Conservation (phyloP, 331 rosid genomes). For the Acacia pycnantha region DNA sequence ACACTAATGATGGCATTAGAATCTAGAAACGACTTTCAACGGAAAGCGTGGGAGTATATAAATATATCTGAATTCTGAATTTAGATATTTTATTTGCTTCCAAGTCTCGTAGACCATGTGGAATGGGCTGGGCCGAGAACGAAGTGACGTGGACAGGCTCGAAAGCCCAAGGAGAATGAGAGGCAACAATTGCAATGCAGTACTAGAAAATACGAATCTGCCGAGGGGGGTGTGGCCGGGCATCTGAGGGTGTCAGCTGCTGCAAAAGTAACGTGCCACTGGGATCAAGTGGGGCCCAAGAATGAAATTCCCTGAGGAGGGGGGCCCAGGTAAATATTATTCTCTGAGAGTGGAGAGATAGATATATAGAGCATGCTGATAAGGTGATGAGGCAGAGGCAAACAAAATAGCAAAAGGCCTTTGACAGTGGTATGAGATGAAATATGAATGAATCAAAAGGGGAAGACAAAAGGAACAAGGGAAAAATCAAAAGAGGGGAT, state of each 20-base stretch:
- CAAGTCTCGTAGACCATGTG: not conserved
- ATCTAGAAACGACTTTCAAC: not conserved
- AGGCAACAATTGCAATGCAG: not conserved
- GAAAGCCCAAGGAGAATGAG: not conserved
- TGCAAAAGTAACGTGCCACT: slow-evolving; percentile 57
- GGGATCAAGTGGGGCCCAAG: slow-evolving; percentile 46
- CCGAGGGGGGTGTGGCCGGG: not conserved
- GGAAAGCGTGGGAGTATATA: not conserved
- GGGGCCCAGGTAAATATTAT: not conserved
- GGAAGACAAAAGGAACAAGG: not conserved
- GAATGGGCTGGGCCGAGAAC: not conserved
- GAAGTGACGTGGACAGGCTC: not conserved
- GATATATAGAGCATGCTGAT: not conserved
- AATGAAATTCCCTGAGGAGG: not conserved
- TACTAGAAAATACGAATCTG: not conserved
- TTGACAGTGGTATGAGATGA: not conserved
- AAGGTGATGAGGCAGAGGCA: not conserved
- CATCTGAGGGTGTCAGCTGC: slow-evolving; percentile 40
- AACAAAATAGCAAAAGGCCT: not conserved
- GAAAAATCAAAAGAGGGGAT: not conserved
- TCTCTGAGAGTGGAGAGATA: not conserved
- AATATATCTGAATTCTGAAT: not conserved
- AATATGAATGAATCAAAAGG: not conserved
- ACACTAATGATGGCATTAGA: not conserved
- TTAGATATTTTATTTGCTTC: not conserved